Percentiles rank a stretch among this genome's conserved stretches.
These are phyloP conservation scores for Fusarium sp. DNA, from an alignment of 2,329 filamentous ascomycete genomes.

Conservation along the genomic window DNA sequence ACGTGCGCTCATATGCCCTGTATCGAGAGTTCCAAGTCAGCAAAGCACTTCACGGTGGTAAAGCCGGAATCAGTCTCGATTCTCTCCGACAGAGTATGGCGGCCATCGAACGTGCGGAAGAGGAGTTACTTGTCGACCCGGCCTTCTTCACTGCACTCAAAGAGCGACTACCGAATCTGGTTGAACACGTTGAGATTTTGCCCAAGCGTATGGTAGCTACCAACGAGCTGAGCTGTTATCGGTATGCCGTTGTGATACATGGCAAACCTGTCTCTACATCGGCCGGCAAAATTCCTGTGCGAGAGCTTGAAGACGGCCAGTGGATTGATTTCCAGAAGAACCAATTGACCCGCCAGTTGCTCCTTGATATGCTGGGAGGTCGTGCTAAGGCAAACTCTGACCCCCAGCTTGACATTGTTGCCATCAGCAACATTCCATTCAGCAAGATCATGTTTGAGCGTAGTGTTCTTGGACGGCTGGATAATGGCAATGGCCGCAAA, in stretches of 20 bases:
- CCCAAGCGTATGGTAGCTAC: conserved; percentile 47
- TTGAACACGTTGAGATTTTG: conserved; percentile 47
- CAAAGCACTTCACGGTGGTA: conserved; percentile 13
- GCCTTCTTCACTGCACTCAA: conserved; percentile 42
- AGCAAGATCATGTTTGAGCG: conserved; percentile 50
- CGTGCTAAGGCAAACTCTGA: background rate
- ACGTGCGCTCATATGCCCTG: conserved; percentile 39
- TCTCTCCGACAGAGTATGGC: conserved; percentile 3
- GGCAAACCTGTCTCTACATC: background rate
- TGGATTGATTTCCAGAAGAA: conserved; percentile 44
- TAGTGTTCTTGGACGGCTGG: conserved; percentile 28
- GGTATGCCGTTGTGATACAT: conserved; percentile 47
- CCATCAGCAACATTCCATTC: conserved; percentile 45
- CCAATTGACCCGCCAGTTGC: background rate
- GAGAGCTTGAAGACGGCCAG: conserved; percentile 7
- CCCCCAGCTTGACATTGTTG: background rate
- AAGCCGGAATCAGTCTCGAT: background rate
- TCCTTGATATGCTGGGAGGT: background rate
- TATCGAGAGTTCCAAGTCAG: conserved; percentile 37
- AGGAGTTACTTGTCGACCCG: conserved; percentile 46
- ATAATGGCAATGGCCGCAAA: background rate
- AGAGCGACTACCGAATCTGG: conserved; percentile 21
- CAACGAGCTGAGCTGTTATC: conserved; percentile 49
- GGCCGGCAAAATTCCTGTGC: background rate
- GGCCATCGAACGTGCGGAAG: conserved; percentile 28